Conservation (phyloP, 2,329 filamentous ascomycete species). For the Emericellopsis atlantica region DNA sequence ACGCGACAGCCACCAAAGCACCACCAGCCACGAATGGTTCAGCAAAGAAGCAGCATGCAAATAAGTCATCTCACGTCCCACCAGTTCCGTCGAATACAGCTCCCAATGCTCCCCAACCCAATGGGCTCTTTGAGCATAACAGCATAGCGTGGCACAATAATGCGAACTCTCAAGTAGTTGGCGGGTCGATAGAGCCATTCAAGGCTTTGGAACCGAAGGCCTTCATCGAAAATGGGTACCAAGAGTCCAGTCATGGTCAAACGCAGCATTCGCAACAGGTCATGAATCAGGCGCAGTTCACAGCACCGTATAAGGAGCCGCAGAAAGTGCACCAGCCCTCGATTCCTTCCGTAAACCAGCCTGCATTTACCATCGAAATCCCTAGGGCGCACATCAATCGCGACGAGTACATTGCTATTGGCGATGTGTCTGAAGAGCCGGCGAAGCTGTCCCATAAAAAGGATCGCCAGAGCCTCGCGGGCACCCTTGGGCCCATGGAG, state of each 20-base stretch:
- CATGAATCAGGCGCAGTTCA: neutral
- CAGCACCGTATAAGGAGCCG: neutral
- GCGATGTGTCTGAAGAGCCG: conserved; percentile 32
- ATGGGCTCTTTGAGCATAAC: too few species aligned
- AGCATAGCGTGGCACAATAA: neutral
- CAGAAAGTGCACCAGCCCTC: neutral
- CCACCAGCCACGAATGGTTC: conserved; percentile 6
- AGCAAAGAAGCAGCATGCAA: neutral
- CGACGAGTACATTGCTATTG: conserved; percentile 37
- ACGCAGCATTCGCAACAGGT: too few species aligned
- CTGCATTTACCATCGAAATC: conserved; percentile 34
- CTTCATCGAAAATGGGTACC: conserved; percentile 27
- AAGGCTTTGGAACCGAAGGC: conserved; percentile 10
- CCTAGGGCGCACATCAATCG: conserved; percentile 29
- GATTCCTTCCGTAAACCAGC: conserved; percentile 1
- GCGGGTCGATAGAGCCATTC: conserved; percentile 17
- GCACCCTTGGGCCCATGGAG: conserved; percentile 43
- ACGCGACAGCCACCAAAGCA: neutral
- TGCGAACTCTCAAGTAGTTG: conserved; percentile 5
- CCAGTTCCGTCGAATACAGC: too few species aligned
- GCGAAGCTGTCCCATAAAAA: conserved; percentile 36
- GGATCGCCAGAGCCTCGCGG: conserved; percentile 35
- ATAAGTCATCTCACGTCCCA: neutral
- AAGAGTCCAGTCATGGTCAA: too few species aligned
- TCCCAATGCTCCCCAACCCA: too few species aligned